Conservation (phyloP, 805 yeast species). For the Saturnispora diversa region DNA sequence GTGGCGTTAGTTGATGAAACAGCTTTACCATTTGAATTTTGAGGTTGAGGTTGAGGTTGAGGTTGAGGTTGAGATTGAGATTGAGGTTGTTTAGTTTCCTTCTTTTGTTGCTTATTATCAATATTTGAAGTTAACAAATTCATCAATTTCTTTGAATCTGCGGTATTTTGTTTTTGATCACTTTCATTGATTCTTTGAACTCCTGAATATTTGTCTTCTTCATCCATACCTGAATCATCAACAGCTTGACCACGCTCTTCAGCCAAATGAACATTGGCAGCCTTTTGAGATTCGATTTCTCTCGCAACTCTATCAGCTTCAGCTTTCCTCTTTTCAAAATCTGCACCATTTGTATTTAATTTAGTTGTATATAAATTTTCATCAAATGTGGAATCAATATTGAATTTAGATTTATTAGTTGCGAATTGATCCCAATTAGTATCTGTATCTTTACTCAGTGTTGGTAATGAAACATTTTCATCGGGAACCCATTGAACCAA, state of each 20-base stretch:
- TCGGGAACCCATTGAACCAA: constrained; percentile 84
- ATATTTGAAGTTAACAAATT: constrained; percentile 18
- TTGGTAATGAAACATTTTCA: constrained; percentile 21
- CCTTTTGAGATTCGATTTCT: constrained; percentile 67
- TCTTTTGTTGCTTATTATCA: not conserved
- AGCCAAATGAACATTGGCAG: constrained; percentile 69
- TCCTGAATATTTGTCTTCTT: constrained; percentile 94
- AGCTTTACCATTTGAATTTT: not conserved
- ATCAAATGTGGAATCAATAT: constrained; percentile 75
- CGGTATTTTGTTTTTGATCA: constrained; percentile 15
- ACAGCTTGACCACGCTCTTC: constrained; percentile 79
- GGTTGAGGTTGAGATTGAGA: not conserved
- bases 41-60: not conserved
- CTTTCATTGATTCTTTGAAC: constrained; percentile 49
- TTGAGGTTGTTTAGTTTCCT: not conserved
- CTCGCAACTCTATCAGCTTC: constrained; percentile 73
- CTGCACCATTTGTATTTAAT: constrained; percentile 61
- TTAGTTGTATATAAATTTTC: constrained; percentile 84
- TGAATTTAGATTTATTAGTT: constrained; percentile 83
- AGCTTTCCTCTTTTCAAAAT: constrained; percentile 52
- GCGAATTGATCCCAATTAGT: constrained; percentile 86
- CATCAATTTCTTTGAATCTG: constrained; percentile 21
- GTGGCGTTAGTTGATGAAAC: not conserved
- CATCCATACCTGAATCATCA: constrained; percentile 85
- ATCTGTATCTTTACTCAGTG: constrained; percentile 31